phyloP scores from a whole-genome alignment of 2,329 filamentous ascomycete species.

The Trichophyton simii region DNA sequence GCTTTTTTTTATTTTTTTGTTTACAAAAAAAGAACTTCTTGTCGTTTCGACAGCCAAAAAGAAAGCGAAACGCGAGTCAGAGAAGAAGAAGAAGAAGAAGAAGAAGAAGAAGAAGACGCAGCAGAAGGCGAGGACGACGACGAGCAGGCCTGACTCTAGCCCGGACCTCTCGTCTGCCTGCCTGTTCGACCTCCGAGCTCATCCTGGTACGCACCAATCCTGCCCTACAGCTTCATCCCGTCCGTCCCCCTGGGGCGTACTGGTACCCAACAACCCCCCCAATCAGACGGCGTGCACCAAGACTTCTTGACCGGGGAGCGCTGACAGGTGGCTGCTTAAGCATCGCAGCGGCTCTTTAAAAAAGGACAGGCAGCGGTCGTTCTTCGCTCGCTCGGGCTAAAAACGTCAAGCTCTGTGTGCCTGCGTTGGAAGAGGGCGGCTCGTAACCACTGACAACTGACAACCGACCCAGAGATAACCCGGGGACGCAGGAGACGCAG shows the following conservation, averaged over 20 bases:
- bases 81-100: too few relatives aligned
- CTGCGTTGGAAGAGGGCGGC: not conserved
- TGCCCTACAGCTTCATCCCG: slow-evolving; percentile 2
- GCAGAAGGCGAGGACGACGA: not conserved
- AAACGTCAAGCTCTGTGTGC: not conserved
- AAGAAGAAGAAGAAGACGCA: not conserved
- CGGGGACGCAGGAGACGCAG: not conserved
- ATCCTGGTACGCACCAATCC: slow-evolving; percentile 1
- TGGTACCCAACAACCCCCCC: slow-evolving; percentile 12
- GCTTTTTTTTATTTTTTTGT: not conserved
- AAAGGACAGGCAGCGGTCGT: not conserved
- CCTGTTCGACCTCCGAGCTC: not conserved
- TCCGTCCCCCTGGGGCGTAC: slow-evolving; percentile 6
- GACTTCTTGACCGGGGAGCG: not conserved
- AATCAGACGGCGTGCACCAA: not conserved
- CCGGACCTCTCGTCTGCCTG: not conserved
- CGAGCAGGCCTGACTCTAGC: not conserved
- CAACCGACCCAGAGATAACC: not conserved
- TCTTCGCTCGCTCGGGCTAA: not conserved
- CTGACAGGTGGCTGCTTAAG: not conserved
- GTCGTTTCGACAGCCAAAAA: too few relatives aligned
- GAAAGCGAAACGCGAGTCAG: too few relatives aligned
- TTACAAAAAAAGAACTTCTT: not conserved
- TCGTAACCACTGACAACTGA: not conserved
- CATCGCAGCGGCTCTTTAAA: not conserved